These are phyloP conservation scores for Fusarium oxysporum DNA, from an alignment of 2,329 filamentous ascomycete genomes.

Conservation along the genomic window DNA sequence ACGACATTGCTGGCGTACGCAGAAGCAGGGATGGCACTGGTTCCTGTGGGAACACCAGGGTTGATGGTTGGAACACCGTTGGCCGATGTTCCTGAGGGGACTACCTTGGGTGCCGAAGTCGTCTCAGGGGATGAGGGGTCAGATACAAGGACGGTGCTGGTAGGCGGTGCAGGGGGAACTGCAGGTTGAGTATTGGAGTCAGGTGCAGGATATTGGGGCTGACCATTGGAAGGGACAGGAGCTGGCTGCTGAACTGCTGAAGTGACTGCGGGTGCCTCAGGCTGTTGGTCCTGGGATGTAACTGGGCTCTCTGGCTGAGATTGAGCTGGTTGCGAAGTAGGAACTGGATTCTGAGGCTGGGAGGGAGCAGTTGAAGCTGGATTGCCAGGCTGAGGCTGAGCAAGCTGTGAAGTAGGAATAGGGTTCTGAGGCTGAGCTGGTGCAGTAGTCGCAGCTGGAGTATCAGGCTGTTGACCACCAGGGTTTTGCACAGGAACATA, in stretches of 20 bases:
- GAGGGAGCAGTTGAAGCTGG: not conserved
- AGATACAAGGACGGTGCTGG: slow-evolving; percentile 14
- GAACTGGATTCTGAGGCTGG: not conserved
- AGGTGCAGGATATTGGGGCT: slow-evolving; percentile 9
- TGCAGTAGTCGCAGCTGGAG: slow-evolving; percentile 2
- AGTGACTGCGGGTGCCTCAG: slow-evolving; percentile 4
- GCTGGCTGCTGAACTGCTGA: slow-evolving; percentile 18
- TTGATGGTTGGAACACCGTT: slow-evolving; percentile 57
- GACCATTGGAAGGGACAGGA: slow-evolving; percentile 11
- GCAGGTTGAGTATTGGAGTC: slow-evolving; percentile 6
- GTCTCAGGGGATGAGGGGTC: slow-evolving; percentile 23
- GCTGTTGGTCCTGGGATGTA: not conserved
- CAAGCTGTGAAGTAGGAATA: not conserved
- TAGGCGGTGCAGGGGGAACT: slow-evolving; percentile 8
- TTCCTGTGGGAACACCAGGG: slow-evolving; percentile 50
- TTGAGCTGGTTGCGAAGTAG: slow-evolving; percentile 3
- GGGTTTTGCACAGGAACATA: slow-evolving; percentile 18
- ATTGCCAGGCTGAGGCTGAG: not conserved
- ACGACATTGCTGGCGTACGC: slow-evolving; percentile 60
- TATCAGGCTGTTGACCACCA: slow-evolving; percentile 11
- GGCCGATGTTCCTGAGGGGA: slow-evolving; percentile 48
- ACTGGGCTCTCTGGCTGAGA: not conserved
- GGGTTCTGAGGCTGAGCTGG: slow-evolving; percentile 9
- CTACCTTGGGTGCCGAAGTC: slow-evolving; percentile 12
- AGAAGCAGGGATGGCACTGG: slow-evolving; percentile 55